These are phyloP conservation scores for Nicotiana tabacum DNA, from an alignment of 257 asterid genomes.

Conservation along the genomic window DNA sequence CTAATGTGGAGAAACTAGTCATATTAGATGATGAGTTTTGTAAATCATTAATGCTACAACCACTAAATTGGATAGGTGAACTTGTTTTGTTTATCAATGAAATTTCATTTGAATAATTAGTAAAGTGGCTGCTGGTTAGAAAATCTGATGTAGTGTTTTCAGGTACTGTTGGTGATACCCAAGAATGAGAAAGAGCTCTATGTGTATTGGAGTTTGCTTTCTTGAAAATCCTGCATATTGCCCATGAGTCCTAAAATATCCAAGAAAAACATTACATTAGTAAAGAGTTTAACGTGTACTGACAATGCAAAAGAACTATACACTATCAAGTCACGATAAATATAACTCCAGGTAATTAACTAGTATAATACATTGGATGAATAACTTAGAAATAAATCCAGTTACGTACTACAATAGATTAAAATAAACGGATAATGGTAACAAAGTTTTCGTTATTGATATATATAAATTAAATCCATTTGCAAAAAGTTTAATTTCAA, in stretches of 20 bases:
- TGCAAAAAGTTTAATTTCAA: background rate
- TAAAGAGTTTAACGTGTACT: background rate
- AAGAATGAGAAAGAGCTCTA: slow-evolving; percentile 68
- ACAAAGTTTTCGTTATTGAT: rapidly evolving
- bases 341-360: too few species aligned
- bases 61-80: slow-evolving; percentile 32
- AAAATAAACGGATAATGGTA: background rate
- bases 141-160: slow-evolving; percentile 21
- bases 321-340: background rate
- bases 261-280: background rate
- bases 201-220: slow-evolving; percentile 66
- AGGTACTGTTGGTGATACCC: slow-evolving; percentile 38
- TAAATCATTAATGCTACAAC: slow-evolving; percentile 10
- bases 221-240: slow-evolving; percentile 93
- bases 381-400: background rate
- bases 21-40: slow-evolving; percentile 25
- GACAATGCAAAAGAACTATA: background rate
- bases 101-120: slow-evolving; percentile 18
- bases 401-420: background rate
- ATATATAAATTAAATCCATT: background rate
- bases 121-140: slow-evolving; percentile 18
- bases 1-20: background rate
- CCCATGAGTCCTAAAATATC: slow-evolving; percentile 78
- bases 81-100: slow-evolving; percentile 20
- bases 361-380: background rate